Conservation (phyloP, 495 filamentous ascomycete species). For the Penicillium arizonense region DNA sequence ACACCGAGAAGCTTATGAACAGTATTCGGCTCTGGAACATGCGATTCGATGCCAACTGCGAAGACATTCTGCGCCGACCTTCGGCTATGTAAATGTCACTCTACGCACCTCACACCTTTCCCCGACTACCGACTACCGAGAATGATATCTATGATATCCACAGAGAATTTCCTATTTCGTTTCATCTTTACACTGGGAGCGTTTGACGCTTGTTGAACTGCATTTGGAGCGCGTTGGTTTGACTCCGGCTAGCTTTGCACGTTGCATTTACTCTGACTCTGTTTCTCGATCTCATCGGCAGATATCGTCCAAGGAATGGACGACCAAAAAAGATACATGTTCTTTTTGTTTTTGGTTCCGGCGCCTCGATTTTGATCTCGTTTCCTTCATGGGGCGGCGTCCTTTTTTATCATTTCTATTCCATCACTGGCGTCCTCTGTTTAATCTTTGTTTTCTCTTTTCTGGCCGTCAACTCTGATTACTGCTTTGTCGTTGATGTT, state of each 20-base stretch:
- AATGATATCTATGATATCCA: constrained; percentile 6
- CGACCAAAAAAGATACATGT: constrained; percentile 20
- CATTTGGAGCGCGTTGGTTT: constrained; percentile 32
- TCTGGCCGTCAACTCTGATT: constrained; percentile 13
- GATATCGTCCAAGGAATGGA: constrained; percentile 14
- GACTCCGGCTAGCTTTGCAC: constrained; percentile 27
- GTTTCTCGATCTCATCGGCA: constrained; percentile 14
- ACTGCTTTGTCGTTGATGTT: constrained; percentile 22
- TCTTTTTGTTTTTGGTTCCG: constrained; percentile 13
- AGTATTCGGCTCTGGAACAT: constrained; percentile 90
- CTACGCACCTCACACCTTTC: neutral
- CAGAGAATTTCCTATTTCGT: constrained; percentile 1
- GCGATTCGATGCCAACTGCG: constrained; percentile 95
- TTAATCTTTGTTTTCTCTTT: constrained; percentile 16
- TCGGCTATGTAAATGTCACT: constrained; percentile 21
- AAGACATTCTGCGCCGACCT: constrained; percentile 71
- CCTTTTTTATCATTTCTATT: constrained; percentile 19
- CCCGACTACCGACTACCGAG: neutral
- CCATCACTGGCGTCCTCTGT: constrained; percentile 22
- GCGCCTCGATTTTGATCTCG: constrained; percentile 21
- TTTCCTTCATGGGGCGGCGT: constrained; percentile 30
- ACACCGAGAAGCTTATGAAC: constrained; percentile 94
- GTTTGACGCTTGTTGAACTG: constrained; percentile 26
- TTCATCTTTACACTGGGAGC: constrained; percentile 13
- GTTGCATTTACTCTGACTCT: constrained; percentile 11